phyloP scores from a whole-genome alignment of 169 alveolate species.

The Cryptosporidium ryanae region DNA sequence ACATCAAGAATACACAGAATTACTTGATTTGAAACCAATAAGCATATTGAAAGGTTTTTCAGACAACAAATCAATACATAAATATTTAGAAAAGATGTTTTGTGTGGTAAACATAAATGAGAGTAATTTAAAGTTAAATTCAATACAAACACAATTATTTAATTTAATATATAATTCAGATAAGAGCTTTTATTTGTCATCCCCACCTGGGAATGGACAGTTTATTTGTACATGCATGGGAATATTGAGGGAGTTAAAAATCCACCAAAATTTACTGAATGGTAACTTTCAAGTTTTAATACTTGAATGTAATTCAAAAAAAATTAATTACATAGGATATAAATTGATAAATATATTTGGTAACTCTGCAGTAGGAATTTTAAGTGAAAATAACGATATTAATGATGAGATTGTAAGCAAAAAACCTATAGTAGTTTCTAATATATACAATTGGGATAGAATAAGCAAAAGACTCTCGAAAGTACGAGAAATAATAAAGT shows the following conservation, averaged over 20 bases:
- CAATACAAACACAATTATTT: slow-evolving; percentile 55
- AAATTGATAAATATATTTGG: slow-evolving; percentile 42
- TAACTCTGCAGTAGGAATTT: not conserved
- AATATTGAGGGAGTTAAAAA: slow-evolving; percentile 22
- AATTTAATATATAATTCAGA: slow-evolving; percentile 58
- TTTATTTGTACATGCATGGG: slow-evolving; percentile 69
- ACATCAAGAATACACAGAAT: slow-evolving; percentile 92
- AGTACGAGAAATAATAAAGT: not conserved
- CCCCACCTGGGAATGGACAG: slow-evolving; percentile 68
- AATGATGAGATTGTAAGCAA: not conserved
- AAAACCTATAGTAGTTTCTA: slow-evolving; percentile 27
- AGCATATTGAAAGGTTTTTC: slow-evolving; percentile 15
- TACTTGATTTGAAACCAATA: slow-evolving; percentile 93
- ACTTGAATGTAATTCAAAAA: slow-evolving; percentile 41
- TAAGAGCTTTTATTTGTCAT: slow-evolving; percentile 35
- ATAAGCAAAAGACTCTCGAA: slow-evolving; percentile 37
- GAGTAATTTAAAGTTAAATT: slow-evolving; percentile 15
- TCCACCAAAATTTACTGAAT: not conserved
- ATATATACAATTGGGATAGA: slow-evolving; percentile 57
- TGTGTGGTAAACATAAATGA: not conserved
- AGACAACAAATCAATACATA: not conserved
- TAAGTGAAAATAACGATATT: not conserved
- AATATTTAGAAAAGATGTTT: not conserved
- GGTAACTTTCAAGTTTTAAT: slow-evolving; percentile 25
- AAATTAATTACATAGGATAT: not conserved